phyloP scores from a whole-genome alignment of 1,284 basidiomycete genomes.

The Garcileccinum viscosum region DNA sequence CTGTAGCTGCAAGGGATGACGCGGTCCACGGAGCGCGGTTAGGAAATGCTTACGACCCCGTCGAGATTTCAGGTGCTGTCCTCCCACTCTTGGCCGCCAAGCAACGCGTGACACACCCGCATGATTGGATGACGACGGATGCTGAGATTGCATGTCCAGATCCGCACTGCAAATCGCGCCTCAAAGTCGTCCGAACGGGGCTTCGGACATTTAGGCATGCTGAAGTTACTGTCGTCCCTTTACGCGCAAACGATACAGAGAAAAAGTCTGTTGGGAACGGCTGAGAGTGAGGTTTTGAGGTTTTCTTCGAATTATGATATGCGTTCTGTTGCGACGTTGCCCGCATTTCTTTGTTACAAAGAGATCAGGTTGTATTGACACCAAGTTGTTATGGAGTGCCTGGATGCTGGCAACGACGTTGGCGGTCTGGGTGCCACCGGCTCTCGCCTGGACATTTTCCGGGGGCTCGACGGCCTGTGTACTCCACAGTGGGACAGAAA shows the following conservation, averaged over 20 bases:
- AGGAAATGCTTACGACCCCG: not conserved
- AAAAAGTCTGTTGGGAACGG: not conserved
- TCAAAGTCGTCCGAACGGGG: conserved; percentile 49
- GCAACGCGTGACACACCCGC: conserved; percentile 56
- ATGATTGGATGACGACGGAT: conserved; percentile 75
- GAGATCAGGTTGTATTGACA: not conserved
- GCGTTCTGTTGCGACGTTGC: not conserved
- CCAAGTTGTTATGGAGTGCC: no score
- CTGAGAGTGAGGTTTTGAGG: not conserved
- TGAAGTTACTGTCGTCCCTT: not conserved
- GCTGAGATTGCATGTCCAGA: conserved; percentile 69
- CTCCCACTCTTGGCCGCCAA: conserved; percentile 69
- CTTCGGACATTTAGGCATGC: not conserved
- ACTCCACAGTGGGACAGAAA: no score
- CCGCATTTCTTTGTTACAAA: not conserved
- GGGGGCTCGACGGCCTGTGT: no score
- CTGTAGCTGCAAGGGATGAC: not conserved
- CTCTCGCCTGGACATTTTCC: no score
- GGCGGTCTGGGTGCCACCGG: no score
- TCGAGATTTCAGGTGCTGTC: conserved; percentile 50
- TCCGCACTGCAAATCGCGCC: conserved; percentile 62
- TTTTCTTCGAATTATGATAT: not conserved
- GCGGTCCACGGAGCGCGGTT: not conserved
- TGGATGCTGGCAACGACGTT: no score
- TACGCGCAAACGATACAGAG: not conserved